These are phyloP conservation scores for Millerago galiae DNA, from an alignment of 805 yeast genomes.

Conservation along the genomic window DNA sequence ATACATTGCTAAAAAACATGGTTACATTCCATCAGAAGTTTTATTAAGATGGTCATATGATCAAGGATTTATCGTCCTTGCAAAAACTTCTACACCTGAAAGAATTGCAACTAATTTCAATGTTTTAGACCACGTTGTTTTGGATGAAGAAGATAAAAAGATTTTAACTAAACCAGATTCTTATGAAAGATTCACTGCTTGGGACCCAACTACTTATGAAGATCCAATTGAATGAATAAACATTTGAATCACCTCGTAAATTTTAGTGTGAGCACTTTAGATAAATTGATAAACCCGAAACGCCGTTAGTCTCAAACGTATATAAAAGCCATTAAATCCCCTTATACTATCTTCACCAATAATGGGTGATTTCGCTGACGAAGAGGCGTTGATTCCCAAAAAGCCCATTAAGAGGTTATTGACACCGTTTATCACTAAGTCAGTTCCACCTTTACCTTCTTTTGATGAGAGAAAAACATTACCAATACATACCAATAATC, in stretches of 20 bases:
- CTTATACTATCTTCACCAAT: no score
- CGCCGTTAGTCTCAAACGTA: no score
- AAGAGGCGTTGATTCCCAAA: no score
- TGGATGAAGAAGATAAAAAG: constrained; percentile 19
- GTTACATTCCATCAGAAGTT: constrained; percentile 15
- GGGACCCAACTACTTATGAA: constrained; percentile 18
- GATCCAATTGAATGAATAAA: neutral
- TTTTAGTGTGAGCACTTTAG: no score
- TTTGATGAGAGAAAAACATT: constrained; percentile 1
- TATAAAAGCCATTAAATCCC: no score
- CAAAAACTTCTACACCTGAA: constrained; percentile 14
- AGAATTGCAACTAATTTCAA: constrained; percentile 16
- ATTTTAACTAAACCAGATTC: constrained; percentile 15
- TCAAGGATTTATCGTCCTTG: constrained; percentile 19
- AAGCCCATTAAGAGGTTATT: constrained; percentile 6
- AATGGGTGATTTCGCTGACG: no score
- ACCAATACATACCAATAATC: neutral
- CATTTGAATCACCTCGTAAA: no score
- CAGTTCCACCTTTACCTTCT: constrained; percentile 7
- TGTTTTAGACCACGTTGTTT: constrained; percentile 19
- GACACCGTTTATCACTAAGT: constrained; percentile 7
- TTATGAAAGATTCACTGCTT: constrained; percentile 14
- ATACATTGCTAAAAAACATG: constrained; percentile 38
- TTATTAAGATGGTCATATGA: constrained; percentile 19
- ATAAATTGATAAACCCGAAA: no score